Percentiles rank a stretch among this genome's conserved stretches.
phyloP scores from a whole-genome alignment of 1,139 yeast species.

The Yamadazyma oceani region DNA sequence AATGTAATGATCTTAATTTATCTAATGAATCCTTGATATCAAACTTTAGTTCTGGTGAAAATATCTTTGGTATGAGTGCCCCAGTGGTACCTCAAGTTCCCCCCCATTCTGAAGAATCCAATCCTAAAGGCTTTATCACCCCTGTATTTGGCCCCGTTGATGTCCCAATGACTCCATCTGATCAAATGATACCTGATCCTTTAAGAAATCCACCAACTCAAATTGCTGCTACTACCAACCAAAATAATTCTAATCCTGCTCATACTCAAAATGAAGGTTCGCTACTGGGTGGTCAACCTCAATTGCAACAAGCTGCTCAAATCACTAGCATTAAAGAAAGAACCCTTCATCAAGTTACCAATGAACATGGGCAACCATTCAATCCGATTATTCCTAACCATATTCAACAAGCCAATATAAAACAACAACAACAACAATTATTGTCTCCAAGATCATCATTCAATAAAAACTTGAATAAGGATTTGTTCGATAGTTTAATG shows the following conservation, averaged over 20 bases:
- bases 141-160: constrained; percentile 16
- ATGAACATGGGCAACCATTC: neutral
- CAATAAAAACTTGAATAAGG: constrained; percentile 18
- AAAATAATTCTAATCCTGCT: no score
- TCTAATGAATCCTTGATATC: constrained; percentile 1
- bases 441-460: constrained; percentile 18
- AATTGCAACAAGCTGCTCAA: constrained; percentile 2
- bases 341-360: neutral
- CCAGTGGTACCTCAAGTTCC: neutral
- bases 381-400: constrained; percentile 2
- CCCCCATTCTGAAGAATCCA: neutral
- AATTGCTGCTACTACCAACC: neutral
- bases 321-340: neutral
- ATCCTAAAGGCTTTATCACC: constrained; percentile 6
- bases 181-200: constrained; percentile 28
- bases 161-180: constrained; percentile 25
- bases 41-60: constrained; percentile 7
- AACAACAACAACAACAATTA: constrained; percentile 15
- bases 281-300: no score
- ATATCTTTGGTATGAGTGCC: constrained; percentile 3
- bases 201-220: constrained; percentile 14
- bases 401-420: constrained; percentile 2
- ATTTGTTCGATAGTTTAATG: constrained; percentile 19
- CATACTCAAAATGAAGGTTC: constrained; percentile 2
- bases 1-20: constrained; percentile 11